These are phyloP conservation scores for Stipa capillata DNA, from an alignment of 176 grass and related monocot genomes.

Conservation along the genomic window DNA sequence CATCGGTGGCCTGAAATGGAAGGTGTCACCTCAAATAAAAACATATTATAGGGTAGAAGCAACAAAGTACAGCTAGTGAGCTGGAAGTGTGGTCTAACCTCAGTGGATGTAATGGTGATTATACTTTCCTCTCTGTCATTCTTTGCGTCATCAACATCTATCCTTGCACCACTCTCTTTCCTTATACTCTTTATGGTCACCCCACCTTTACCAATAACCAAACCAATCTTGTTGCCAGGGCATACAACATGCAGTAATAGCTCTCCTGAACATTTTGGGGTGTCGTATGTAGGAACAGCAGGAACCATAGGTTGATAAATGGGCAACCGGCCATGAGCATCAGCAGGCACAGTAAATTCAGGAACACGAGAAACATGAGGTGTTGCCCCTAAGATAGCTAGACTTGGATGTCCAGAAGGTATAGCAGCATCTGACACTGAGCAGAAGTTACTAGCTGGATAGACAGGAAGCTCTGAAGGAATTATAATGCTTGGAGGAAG, in stretches of 20 bases:
- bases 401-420: conserved; percentile 38
- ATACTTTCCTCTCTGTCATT: conserved; percentile 74
- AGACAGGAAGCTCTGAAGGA: conserved; percentile 80
- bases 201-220: conserved; percentile 92
- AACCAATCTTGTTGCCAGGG: conserved; percentile 78
- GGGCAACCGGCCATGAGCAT: conserved; percentile 52
- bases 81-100: conserved; percentile 45
- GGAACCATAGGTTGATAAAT: conserved; percentile 68
- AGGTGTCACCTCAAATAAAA: conserved; percentile 13
- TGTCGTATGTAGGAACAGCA: conserved; percentile 54
- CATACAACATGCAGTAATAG: conserved; percentile 75
- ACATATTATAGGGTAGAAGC: not conserved
- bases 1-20: conserved; percentile 61
- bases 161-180: conserved; percentile 68
- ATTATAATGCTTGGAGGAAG: conserved; percentile 65
- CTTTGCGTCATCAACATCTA: conserved; percentile 89
- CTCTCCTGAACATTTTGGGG: conserved; percentile 58
- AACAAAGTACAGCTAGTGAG: not conserved
- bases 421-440: conserved; percentile 39
- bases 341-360: conserved; percentile 41
- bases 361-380: conserved; percentile 45
- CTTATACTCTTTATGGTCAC: conserved; percentile 86
- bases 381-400: conserved; percentile 45
- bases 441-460: conserved; percentile 60
- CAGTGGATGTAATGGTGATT: conserved; percentile 69